Percentiles rank a stretch among this genome's conserved stretches.
Conservation (phyloP, 257 asterid species). For the Oldenlandia corymbosa region DNA sequence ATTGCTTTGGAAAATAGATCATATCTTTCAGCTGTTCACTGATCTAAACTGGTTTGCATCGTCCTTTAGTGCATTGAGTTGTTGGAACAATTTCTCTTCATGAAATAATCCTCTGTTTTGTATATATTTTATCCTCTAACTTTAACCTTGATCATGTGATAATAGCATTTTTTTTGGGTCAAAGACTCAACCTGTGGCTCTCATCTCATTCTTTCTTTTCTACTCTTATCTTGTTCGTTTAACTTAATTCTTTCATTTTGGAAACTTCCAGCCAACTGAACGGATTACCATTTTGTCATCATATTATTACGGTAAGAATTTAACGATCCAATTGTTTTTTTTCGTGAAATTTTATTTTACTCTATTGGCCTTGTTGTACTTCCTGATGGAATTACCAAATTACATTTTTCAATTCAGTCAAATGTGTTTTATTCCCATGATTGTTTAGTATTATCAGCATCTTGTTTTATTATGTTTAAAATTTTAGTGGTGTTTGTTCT, state of each 20-base stretch:
- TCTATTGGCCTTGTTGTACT: conserved; percentile 1
- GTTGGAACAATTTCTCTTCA: conserved; percentile 1
- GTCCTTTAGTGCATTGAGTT: neutral
- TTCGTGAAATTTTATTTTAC: neutral
- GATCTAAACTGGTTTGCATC: neutral
- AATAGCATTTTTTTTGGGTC: neutral
- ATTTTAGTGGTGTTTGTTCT: conserved; percentile 1
- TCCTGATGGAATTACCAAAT: neutral
- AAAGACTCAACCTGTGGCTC: neutral
- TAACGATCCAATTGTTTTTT: neutral
- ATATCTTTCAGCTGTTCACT: neutral
- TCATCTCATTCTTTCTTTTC: too few species aligned
- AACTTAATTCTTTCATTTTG: neutral
- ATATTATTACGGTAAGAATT: conserved; percentile 76
- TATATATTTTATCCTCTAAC: neutral
- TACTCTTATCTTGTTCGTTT: conserved; percentile 4
- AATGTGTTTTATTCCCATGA: neutral
- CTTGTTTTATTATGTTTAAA: neutral
- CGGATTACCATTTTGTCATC: conserved; percentile 83
- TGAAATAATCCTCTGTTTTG: neutral
- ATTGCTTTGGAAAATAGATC: neutral
- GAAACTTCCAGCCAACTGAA: conserved; percentile 72
- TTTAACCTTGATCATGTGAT: neutral
- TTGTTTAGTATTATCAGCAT: neutral
- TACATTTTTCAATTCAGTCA: neutral